Base-by-base conservation (phyloP, 2,329 filamentous ascomycete species). In the Ophiostoma novo-ulmi region DNA sequence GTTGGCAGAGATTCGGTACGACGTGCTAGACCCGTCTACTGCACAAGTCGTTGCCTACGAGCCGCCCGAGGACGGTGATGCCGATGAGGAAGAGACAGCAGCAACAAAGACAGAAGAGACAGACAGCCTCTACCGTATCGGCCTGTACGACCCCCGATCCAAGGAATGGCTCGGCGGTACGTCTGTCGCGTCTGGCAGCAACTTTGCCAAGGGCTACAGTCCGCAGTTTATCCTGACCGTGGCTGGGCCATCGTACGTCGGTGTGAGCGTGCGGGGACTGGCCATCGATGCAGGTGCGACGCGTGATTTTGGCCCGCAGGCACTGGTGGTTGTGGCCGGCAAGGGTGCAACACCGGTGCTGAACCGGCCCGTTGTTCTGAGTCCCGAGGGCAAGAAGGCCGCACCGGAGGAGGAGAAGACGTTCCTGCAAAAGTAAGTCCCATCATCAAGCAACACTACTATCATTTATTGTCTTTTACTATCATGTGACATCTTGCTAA, bases 351-450 rank as follows among this genome's bases (percentile, higher is more conserved):
- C 85, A 76, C 87, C 87, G 1, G 83, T 83, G 74, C 79, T 91
- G 75, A 90, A 89, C 75, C 86, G 85, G 79, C 88, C 88, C 2
- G 82, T 91, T 52, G 85, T 89, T 67, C 78, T 91, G 73, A 84
- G 80, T 65, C 81, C 86, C 0, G 85, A 89, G 74, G 88, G 88
- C 20, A 87, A 83, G 80, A 82, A 86, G 78, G 83, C 84, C 61
- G 84, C 80, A 70, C 81, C 82, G 73, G 79, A 78, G 69, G 79
- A 79, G 70, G 87, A 90, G 80, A 91, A 89, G 84, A 83, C 85
- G 1, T 83, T 91, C 73, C 77, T 91, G 71, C 88, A 90, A 79
- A 90, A 89, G 88, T 82, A 64, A 14, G 31, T 39, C 20, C 31
- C 31, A 4, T 31, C 31, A 31, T 31, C 2, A 31, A 31, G 31